Conservation (phyloP, 306 rosid species). For the Coriaria nepalensis region DNA sequence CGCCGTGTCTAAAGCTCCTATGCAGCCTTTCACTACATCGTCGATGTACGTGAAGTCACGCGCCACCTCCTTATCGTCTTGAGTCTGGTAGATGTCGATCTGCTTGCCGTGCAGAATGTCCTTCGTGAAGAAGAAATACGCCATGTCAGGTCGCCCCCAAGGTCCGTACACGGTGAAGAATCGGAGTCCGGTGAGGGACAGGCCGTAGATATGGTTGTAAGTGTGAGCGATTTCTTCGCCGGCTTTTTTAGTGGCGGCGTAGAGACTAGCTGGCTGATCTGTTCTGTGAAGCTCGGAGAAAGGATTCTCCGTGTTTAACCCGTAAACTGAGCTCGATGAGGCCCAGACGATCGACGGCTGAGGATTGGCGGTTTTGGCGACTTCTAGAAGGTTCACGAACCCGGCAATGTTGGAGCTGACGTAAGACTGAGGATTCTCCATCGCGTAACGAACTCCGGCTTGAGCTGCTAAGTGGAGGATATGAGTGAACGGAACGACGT, state of each 20-base stretch:
- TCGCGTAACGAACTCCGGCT: constrained; percentile 92
- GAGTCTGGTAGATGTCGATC: constrained; percentile 48
- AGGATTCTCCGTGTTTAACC: constrained; percentile 57
- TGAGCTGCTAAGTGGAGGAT: constrained; percentile 84
- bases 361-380: constrained; percentile 47
- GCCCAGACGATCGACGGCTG: constrained; percentile 91
- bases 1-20: constrained; percentile 65
- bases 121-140: constrained; percentile 78
- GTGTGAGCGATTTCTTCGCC: constrained; percentile 90
- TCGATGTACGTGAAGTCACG: constrained; percentile 93
- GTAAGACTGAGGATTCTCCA: constrained; percentile 84
- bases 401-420: constrained; percentile 75
- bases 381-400: constrained; percentile 74
- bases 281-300: constrained; percentile 70
- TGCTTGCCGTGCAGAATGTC: constrained; percentile 62
- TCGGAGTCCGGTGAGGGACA: constrained; percentile 58
- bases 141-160: constrained; percentile 93
- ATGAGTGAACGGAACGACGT: constrained; percentile 75
- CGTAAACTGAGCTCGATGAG: constrained; percentile 76
- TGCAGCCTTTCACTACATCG: constrained; percentile 62
- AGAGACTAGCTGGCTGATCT: constrained; percentile 75
- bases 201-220: constrained; percentile 75
- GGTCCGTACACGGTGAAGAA: constrained; percentile 94
- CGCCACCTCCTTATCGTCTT: constrained; percentile 77
- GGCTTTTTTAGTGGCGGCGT: constrained; percentile 87